phyloP scores from a whole-genome alignment of 1,139 yeast genomes.

The Geotrichum candidum region DNA sequence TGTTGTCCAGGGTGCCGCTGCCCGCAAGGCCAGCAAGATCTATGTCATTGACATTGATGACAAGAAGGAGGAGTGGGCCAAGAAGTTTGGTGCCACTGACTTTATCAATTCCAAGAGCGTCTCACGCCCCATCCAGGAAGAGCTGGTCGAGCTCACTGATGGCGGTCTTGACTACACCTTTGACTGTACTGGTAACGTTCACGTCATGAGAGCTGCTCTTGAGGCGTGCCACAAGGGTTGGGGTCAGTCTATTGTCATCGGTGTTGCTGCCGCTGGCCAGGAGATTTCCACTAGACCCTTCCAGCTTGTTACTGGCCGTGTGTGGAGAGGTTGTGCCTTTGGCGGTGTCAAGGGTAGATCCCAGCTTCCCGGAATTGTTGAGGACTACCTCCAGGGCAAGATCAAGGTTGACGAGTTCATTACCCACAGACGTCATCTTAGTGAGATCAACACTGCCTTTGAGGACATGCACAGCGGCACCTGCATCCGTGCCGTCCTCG shows the following conservation, averaged over 20 bases:
- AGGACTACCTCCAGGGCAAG: slow-evolving; percentile 74
- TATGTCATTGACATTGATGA: slow-evolving; percentile 85
- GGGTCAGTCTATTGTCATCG: slow-evolving; percentile 92
- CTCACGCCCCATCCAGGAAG: slow-evolving; percentile 73
- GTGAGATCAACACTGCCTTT: slow-evolving; percentile 78
- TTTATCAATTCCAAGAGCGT: slow-evolving; percentile 78
- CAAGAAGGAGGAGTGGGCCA: slow-evolving; percentile 78
- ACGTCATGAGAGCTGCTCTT: slow-evolving; percentile 91
- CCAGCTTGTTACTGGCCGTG: slow-evolving; percentile 98
- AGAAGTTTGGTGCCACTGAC: slow-evolving; percentile 90
- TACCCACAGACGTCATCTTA: slow-evolving; percentile 79
- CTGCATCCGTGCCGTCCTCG: slow-evolving; percentile 84
- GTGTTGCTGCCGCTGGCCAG: slow-evolving; percentile 98
- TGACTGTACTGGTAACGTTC: slow-evolving; percentile 95
- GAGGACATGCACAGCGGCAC: slow-evolving; percentile 93
- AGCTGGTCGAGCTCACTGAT: slow-evolving; percentile 82
- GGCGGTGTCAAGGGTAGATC: slow-evolving; percentile 98
- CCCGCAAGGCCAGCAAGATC: slow-evolving; percentile 74
- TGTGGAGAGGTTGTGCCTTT: slow-evolving; percentile 97
- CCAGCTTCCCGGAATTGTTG: slow-evolving; percentile 86
- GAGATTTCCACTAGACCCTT: slow-evolving; percentile 96
- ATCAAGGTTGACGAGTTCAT: slow-evolving; percentile 92
- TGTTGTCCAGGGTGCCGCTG: slow-evolving; percentile 88
- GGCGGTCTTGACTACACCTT: slow-evolving; percentile 95
- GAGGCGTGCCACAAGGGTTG: slow-evolving; percentile 99